Base-by-base conservation (phyloP, 1,284 basidiomycete species). In the Moniliophthora roreri region DNA sequence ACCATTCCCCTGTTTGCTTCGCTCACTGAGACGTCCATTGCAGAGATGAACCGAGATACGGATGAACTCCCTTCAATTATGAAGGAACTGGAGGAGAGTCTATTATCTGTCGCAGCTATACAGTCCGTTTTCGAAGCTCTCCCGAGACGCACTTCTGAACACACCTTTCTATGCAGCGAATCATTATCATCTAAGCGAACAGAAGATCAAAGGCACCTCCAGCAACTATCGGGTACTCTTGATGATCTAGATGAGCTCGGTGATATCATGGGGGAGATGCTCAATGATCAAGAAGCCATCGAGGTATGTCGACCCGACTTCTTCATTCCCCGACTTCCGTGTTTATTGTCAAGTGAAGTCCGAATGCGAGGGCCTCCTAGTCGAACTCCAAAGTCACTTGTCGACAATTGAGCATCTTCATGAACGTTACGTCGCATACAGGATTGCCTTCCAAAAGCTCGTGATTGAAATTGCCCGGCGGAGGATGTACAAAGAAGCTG, bases 181-280 rank as follows among this genome's bases (percentile, higher is more conserved):
- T 71, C 79, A 48, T 66, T 89, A 23, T 55, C 68, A 3, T 62
- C 72, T 4, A 71, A 74, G 2, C 82, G 81, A 59, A 67, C 68
- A 13, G 62, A 64, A 10, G 67, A 73, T 18, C 71, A 78, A 52
- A 71, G 73, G 48, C 75, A 79, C 56, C 62, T 88, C 5, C 71
- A 76, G 7, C 71, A 74, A 37, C 77, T 85, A 21, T 64, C 68
- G 20, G 66, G 60, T 21, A 78, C 74, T 4, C 66, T 91, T n/a
- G 74, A 80, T 46, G 80, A 86, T 60, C 73, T 92, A 13, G 87
- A 91, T 42, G 83, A 87, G 60, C 75, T 92, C 3, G 88, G 84
- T 1, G 82, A 85, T 18, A 87, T 90, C 49, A 89, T 92, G 84
- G 71, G 75, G 0, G 84, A 87, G 49, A 90, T 91, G 85, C 68